Percentiles rank a stretch among this genome's conserved stretches.
Evolutionary conservation across 352 stramenopile genomes (phyloP).

Genomic region (Globisporangium cederbergense): DNA sequence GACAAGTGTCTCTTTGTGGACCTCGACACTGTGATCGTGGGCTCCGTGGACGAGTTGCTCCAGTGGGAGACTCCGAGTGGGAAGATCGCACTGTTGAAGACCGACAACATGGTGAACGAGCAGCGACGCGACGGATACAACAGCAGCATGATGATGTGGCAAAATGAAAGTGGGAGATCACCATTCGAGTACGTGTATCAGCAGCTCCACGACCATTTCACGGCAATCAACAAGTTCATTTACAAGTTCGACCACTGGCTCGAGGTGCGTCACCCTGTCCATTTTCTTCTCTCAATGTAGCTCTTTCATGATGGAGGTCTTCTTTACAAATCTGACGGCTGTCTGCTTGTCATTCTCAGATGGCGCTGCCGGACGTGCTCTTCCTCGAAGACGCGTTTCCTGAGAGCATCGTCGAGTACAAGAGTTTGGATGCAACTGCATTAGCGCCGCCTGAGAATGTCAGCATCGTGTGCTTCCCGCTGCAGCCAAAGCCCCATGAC

Average conservation of each 20-base stretch:
- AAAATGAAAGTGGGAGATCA: constrained; percentile 12
- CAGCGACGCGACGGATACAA: constrained; percentile 59
- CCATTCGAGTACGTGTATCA: constrained; percentile 28
- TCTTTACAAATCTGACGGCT: background rate
- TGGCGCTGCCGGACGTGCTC: constrained; percentile 28
- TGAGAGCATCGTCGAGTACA: constrained; percentile 70
- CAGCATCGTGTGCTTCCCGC: constrained; percentile 77
- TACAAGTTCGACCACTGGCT: constrained; percentile 90
- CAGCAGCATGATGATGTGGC: constrained; percentile 73
- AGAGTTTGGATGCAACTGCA: constrained; percentile 28
- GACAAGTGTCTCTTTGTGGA: constrained; percentile 59
- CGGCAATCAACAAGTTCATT: constrained; percentile 40
- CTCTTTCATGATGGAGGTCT: background rate
- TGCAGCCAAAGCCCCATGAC: constrained; percentile 74
- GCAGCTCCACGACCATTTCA: constrained; percentile 39
- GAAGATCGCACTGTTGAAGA: constrained; percentile 39
- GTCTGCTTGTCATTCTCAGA: constrained; percentile 15
- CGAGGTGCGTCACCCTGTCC: constrained; percentile 32
- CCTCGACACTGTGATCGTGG: constrained; percentile 73
- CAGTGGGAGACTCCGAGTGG: constrained; percentile 13
- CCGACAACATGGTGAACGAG: constrained; percentile 71
- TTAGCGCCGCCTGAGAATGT: constrained; percentile 22
- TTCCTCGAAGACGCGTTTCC: constrained; percentile 48
- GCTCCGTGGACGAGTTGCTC: constrained; percentile 32
- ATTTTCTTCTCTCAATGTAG: background rate